Base-by-base conservation (phyloP, 306 rosid genomes). In the Psophocarpus tetragonolobus region DNA sequence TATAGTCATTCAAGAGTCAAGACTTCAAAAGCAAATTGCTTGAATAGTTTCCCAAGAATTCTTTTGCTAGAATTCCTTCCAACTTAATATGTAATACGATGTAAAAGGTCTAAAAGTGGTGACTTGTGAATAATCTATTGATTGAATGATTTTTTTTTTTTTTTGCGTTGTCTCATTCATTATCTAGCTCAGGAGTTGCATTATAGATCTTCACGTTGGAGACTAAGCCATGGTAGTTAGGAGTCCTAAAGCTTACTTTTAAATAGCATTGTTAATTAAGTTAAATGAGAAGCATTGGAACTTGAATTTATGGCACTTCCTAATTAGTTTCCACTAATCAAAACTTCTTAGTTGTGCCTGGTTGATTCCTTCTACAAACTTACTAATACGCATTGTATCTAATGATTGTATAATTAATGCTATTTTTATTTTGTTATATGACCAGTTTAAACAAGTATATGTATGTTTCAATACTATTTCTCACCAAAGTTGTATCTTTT, bases 401-500 rank as follows among this genome's bases (percentile, higher is more conserved):
- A 68, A 29, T 38, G 29, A 45, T 15, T 72, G 56, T 71, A 63
- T 50, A 57, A 21, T 32, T 27, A 33, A 3, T n/a, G n/a, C n/a
- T n/a, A 3, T 29, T 42, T 42, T 42, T 67, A 47, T 41, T 74
- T 51, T 35, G 20, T 15, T 23, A 35, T 58, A 54, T 20, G 24
- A 20, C 32, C 11, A 27, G 24, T 23, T 65, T 63, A 42, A 51
- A 42, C n/a, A 57, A 67, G 45, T 23, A 45, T 62, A 54, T 29
- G 29, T 8, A n/a, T 53, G 32, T 20, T 33, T 71, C 61, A 35
- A 68, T 13, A 13, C 48, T 63, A 29, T 21, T 71, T 68, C 67
- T 70, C 27, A n/a, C 53, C 69, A 38, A 50, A 38, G 69, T 26
- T 78, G 75, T 73, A 82, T 35, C 35, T 65, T 58, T 63, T 50